These are phyloP conservation scores for Malania oleifera DNA, from an alignment of 164 flowering plant species.

Conservation along the genomic window DNA sequence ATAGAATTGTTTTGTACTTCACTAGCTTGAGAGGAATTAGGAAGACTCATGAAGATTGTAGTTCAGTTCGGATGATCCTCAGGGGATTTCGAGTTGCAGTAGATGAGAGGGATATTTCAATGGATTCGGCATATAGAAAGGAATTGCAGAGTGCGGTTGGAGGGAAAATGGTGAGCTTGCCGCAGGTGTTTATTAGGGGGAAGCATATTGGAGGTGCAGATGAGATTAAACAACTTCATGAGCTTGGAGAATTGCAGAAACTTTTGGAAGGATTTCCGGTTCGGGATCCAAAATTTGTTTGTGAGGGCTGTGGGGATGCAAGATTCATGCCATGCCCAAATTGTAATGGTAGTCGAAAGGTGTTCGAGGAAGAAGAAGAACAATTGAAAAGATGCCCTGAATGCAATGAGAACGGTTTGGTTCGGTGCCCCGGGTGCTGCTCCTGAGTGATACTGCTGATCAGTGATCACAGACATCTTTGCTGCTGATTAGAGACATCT, in stretches of 20 bases:
- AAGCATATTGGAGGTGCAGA: slow-evolving; percentile 77
- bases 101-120: slow-evolving; percentile 86
- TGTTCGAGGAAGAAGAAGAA: slow-evolving; percentile 64
- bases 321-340: slow-evolving; percentile 75
- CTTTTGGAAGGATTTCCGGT: slow-evolving; percentile 58
- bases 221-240: slow-evolving; percentile 65
- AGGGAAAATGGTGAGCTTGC: slow-evolving; percentile 49
- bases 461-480: no score
- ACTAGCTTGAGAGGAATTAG: slow-evolving; percentile 85
- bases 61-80: slow-evolving; percentile 55
- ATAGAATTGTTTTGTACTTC: slow-evolving; percentile 61
- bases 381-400: slow-evolving; percentile 46
- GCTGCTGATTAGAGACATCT: no score
- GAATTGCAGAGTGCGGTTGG: slow-evolving; percentile 53
- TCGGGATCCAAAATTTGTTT: slow-evolving; percentile 32
- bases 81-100: slow-evolving; percentile 68
- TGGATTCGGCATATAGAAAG: slow-evolving; percentile 67
- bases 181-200: slow-evolving; percentile 76
- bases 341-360: slow-evolving; percentile 79
- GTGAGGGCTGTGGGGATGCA: slow-evolving; percentile 78
- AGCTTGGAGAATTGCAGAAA: slow-evolving; percentile 66
- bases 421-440: slow-evolving; percentile 76
- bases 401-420: slow-evolving; percentile 92
- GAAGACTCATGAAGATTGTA: slow-evolving; percentile 85
- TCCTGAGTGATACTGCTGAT: slow-evolving; percentile 27